These are phyloP conservation scores for Saitoella complicata DNA, from an alignment of 805 yeast genomes.

Conservation along the genomic window DNA sequence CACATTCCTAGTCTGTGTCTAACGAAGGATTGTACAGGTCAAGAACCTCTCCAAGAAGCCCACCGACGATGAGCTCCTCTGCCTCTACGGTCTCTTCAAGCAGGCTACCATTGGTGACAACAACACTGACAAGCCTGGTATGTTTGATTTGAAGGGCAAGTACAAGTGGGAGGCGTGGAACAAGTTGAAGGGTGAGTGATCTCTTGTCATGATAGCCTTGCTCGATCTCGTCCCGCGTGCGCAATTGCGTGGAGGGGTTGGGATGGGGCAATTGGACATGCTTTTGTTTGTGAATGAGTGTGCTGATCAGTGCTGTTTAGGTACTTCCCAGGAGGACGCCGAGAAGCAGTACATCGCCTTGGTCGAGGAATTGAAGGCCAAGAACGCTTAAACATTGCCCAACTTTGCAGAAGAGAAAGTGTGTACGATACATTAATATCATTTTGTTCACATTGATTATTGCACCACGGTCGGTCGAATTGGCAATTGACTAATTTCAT, in stretches of 20 bases:
- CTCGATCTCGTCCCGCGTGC: too few species aligned
- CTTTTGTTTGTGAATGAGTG: too few species aligned
- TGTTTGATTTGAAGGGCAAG: conserved; percentile 85
- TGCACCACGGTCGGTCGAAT: too few species aligned
- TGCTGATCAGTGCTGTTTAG: too few species aligned
- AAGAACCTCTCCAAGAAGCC: background rate
- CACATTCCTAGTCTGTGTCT: too few species aligned
- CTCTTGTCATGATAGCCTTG: too few species aligned
- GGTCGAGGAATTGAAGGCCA: conserved; percentile 20
- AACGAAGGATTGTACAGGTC: background rate
- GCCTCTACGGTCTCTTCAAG: conserved; percentile 79
- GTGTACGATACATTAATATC: too few species aligned
- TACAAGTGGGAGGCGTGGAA: conserved; percentile 98
- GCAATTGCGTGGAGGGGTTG: too few species aligned
- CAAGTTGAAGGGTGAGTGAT: conserved; percentile 47
- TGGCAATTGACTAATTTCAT: too few species aligned
- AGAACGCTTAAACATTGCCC: conserved; percentile 7
- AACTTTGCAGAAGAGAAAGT: too few species aligned
- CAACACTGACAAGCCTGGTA: conserved; percentile 71
- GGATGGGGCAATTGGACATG: too few species aligned
- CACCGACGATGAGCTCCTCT: background rate
- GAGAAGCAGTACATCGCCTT: conserved; percentile 43
- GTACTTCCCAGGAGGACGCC: conserved; percentile 68
- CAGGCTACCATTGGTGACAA: conserved; percentile 97
- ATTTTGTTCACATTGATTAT: too few species aligned